Evolutionary conservation across 2,329 filamentous ascomycete species (phyloP).

Genomic region (Fusarium sulawesiense): DNA sequence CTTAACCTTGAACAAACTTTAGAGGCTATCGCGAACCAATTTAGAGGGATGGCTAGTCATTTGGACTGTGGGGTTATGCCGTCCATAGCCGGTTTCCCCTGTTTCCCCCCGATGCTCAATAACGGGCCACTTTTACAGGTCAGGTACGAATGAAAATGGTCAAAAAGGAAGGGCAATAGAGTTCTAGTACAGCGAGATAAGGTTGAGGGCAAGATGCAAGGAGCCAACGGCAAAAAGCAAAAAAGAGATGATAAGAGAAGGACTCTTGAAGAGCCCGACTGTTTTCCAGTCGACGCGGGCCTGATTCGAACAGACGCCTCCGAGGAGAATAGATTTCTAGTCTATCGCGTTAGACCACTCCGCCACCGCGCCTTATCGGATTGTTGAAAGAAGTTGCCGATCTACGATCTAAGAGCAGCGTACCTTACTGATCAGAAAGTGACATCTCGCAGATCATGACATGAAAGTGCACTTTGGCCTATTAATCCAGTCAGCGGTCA

Average conservation of each 20-base stretch:
- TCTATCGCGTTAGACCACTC: slow-evolving; percentile 10
- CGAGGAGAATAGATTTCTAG: slow-evolving; percentile 9
- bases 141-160: background rate
- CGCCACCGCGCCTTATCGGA: slow-evolving; percentile 1
- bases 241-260: background rate
- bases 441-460: background rate
- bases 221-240: background rate
- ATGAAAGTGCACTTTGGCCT: background rate
- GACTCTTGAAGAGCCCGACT: slow-evolving; percentile 1
- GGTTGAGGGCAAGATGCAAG: background rate
- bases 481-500: background rate
- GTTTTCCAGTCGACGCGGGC: slow-evolving; percentile 5
- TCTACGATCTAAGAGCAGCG: accelerated
- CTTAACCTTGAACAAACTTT: no score
- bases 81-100: background rate
- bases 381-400: background rate
- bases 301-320: slow-evolving; percentile 11
- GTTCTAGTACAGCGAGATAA: no score
- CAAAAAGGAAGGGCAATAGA: background rate
- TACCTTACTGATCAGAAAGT: no score
- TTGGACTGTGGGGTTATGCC: background rate
- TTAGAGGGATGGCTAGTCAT: background rate
- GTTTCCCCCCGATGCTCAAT: background rate
- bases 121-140: background rate
- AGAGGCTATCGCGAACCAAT: accelerated